Percentiles rank a stretch among this genome's conserved stretches.
Evolutionary conservation across 176 grass and related monocot genomes (phyloP).

Genomic region (Triticum timopheevii): DNA sequence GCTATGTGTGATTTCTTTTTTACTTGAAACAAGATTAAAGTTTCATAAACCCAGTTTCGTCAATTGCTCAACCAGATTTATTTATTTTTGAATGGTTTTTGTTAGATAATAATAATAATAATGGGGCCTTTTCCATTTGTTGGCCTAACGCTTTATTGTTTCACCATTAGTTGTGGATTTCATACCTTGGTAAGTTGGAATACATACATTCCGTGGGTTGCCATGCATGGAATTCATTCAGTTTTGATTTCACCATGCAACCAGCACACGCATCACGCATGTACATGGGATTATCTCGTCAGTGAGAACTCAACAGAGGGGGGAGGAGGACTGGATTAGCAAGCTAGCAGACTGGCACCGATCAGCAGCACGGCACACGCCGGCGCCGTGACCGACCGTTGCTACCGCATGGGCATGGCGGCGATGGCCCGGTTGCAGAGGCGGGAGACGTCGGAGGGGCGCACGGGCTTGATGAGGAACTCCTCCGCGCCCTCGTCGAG

Average conservation of each 20-base stretch:
- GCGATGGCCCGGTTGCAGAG: neutral
- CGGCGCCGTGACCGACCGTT: too few relatives aligned
- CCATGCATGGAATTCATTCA: neutral
- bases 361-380: too few relatives aligned
- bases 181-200: neutral
- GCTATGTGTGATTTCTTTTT: too few relatives aligned
- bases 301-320: neutral
- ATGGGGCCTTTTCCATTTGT: too few relatives aligned
- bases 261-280: too few relatives aligned
- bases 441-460: constrained; percentile 34
- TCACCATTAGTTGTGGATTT: neutral
- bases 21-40: too few relatives aligned
- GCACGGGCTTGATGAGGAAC: constrained; percentile 48
- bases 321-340: neutral
- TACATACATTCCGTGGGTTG: neutral
- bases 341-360: too few relatives aligned
- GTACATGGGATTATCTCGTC: neutral
- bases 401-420: neutral
- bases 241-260: too few relatives aligned
- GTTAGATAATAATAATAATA: too few relatives aligned
- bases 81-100: too few relatives aligned
- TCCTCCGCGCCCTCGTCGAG: constrained; percentile 42
- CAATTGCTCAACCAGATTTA: too few relatives aligned
- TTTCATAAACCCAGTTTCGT: too few relatives aligned
- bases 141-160: neutral